Base-by-base conservation (phyloP, 805 yeast genomes). In the Starmerella lactis-condensi region DNA sequence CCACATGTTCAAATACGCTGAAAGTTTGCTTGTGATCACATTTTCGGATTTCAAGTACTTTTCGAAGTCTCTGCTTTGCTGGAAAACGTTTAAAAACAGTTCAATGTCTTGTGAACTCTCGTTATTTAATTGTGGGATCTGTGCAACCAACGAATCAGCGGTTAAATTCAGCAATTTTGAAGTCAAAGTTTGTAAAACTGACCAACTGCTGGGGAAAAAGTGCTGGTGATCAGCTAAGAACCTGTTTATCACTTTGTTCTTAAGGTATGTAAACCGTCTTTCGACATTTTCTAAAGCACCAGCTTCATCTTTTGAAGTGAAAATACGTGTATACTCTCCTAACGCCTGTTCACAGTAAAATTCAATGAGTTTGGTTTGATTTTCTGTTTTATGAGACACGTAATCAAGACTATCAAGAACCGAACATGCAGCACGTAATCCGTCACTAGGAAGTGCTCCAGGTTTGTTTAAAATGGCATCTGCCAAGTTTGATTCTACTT, bases 261-360 rank as follows among this genome's bases (percentile, higher is more conserved):
- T 72, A 53, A 79, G 77, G 50, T 75, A 85, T 20, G 82, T 66
- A 50, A 70, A 89, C 29, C 98, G 60, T 42, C 95, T 60, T 19
- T 69, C 64, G 31, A 89, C 54, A 52, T 89, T 89, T 36, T 89
- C 98, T 37, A 89, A 56, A 4, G 91, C 75, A 1, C 95, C 95
- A 0, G 98, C 98, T 53, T 89, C 98, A 44, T 82, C 95, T 10
- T 70, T 62, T 7, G 72, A 61, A 32, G 69, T 65, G 54, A 89
- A 89, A 8, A 89, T 79, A 15, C 68, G 57, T 22, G 64, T 64
- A 26, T 85, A 69, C 45, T 85, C 96, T 44, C 65, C 66, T 32
- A 89, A 58, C 39, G 75, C 71, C 19, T 61, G 61, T 34, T 65
- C 67, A 37, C 76, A 65, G 51, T 75, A 78, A 85, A 91, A 79